Evolutionary conservation across 306 rosid genomes (phyloP), one percentile per base, ranked within the genome.

Genomic region (Cyamopsis tetragonoloba): DNA sequence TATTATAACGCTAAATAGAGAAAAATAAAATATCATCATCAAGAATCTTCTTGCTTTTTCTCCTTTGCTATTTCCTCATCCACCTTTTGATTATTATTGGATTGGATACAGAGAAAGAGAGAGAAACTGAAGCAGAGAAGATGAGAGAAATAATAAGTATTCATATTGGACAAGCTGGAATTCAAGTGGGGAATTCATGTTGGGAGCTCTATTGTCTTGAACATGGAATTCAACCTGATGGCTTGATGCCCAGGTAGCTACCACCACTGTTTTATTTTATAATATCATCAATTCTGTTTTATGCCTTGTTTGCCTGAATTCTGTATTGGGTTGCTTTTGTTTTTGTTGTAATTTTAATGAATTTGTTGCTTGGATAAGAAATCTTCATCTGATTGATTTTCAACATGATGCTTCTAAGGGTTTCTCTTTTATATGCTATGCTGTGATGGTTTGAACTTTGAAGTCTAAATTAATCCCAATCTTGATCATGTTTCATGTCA

Each of bases 201-300:
- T 87, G 95, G 95, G 95, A 87, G 84, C 82, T 87, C 3, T 87
- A 85, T 81, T 85, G 95, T 74, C 90, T 85, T 31, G 95, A 87
- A n/a, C 95, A 87, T 87, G 85, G 82, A 50, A 87, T 87, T 73
- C 84, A 80, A 22, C 90, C 88, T 3, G 88, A 87, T 73, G 95
- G 95, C 23, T 28, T 43, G 71, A 85, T 85, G 88, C 95, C 95
- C 38, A 87, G 90, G 95, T 87, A 54, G n/a, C n/a, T n/a, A n/a
- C n/a, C n/a, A n/a, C n/a, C 62, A 17, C 47, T 73, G 24, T 32
- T 68, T 54, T 35, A 20, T n/a, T n/a, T n/a, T n/a, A n/a, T n/a
- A n/a, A n/a, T 24, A 2, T 50, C 58, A 68, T 76, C 66, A 20
- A 0, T 6, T 12, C 10, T 68, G 19, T 68, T 53, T 26, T 24